A percentile compares a stretch with the other conserved stretches of the same genome.
phyloP scores from a whole-genome alignment of 2,329 filamentous ascomycete genomes.

The Periconia macrospinosa region DNA sequence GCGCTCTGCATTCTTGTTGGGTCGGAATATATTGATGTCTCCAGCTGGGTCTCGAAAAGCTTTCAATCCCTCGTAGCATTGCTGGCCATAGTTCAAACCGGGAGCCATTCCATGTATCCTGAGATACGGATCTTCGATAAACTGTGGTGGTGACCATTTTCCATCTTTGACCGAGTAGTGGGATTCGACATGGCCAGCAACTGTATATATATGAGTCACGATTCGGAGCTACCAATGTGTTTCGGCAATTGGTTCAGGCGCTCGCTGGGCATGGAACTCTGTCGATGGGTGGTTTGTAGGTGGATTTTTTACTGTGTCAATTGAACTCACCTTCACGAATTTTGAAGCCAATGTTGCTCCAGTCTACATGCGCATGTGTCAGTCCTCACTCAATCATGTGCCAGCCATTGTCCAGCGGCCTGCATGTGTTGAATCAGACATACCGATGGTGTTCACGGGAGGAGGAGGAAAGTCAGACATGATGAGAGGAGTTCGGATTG shows the following conservation, averaged over 20 bases:
- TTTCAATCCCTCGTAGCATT: conserved; percentile 98
- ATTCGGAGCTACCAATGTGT: neutral
- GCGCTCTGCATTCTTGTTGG: conserved; percentile 78
- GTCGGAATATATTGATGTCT: conserved; percentile 83
- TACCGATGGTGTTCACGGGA: conserved; percentile 74
- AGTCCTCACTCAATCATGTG: neutral
- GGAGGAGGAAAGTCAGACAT: conserved; percentile 63
- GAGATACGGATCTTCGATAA: conserved; percentile 81
- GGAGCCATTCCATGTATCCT: conserved; percentile 94
- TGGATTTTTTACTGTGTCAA: neutral
- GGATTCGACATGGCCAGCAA: conserved; percentile 92
- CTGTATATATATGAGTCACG: conserved; percentile 46
- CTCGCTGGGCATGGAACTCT: no score
- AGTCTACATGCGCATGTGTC: conserved; percentile 60
- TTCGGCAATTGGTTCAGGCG: no score
- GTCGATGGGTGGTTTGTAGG: neutral
- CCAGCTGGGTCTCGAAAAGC: conserved; percentile 80
- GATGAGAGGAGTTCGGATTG: conserved; percentile 2
- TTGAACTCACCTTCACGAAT: conserved; percentile 74
- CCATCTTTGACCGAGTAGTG: conserved; percentile 75
- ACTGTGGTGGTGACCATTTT: conserved; percentile 76
- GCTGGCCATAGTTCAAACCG: conserved; percentile 91
- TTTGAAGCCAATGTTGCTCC: conserved; percentile 89
- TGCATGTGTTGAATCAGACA: conserved; percentile 14
- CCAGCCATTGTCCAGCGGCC: neutral